Base-by-base conservation (phyloP, 805 yeast genomes). In the Barnettozyma wickerhamii region DNA sequence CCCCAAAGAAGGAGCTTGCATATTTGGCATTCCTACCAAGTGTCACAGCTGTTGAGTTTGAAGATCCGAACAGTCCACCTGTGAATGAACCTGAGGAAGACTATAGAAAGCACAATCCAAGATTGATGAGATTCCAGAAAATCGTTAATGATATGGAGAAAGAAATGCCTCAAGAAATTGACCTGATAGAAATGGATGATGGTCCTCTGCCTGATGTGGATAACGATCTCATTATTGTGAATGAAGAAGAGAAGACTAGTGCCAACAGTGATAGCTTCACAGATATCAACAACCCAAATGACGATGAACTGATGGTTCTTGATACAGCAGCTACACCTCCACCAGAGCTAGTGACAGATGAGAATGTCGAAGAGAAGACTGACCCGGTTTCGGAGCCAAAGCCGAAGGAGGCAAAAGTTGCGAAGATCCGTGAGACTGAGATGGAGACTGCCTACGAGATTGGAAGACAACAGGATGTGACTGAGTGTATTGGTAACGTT, bases 381-480 rank as follows among this genome's bases (percentile, higher is more conserved):
- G 39, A 28, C n/a, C 26, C 2, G 6, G 21, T 29, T 45, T 35
- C 13, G 40, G 37, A 10, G 43, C 41, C 34, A 19, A 38, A 12
- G 43, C 41, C 34, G 18, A 33, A 39, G 29, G 42, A 42, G 31
- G 49, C 58, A 6, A 41, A 38, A 33, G 42, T 48, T 33, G 67
- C 65, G 0, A 59, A 58, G 30, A 60, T 65, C 14, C 62, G 63
- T 36, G 64, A 77, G 4, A 85, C 80, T 46, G 88, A 83, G 53
- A 73, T 84, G 62, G 89, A 79, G 42, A 75, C 81, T 52, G 81
- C 93, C 0, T 68, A 82, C 39, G 90, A 86, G 55, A 69, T 81
- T 55, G 95, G 96, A 3, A 71, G 95, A 49, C 99, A 93, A 59
- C 99, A 93, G 60, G 99, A 93, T 66, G 98, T 93, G 15, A 89